Conservation (phyloP, 495 filamentous ascomycete genomes). For the Endocarpon pusillum region DNA sequence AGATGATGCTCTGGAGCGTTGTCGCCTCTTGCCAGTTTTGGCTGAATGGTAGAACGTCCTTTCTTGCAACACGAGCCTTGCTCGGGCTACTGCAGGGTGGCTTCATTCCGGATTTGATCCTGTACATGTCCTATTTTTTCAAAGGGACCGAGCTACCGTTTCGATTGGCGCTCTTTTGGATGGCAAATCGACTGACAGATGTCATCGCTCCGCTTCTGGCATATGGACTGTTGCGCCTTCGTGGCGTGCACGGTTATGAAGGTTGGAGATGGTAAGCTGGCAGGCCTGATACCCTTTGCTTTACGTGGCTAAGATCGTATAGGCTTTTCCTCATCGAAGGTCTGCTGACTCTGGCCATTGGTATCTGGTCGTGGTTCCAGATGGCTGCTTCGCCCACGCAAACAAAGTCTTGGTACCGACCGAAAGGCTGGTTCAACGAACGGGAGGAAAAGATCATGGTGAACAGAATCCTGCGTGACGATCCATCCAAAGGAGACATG, state of each 20-base stretch:
- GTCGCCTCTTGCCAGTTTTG: slow-evolving; percentile 46
- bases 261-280: slow-evolving; percentile 22
- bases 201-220: slow-evolving; percentile 27
- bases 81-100: slow-evolving; percentile 52
- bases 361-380: slow-evolving; percentile 31
- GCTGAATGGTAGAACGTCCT: slow-evolving; percentile 39
- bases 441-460: slow-evolving; percentile 42
- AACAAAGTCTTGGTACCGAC: slow-evolving; percentile 35
- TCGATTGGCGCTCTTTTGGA: slow-evolving; percentile 40
- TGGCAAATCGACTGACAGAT: slow-evolving; percentile 33
- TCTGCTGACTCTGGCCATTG: slow-evolving; percentile 32
- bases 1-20: slow-evolving; percentile 57
- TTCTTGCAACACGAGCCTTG: slow-evolving; percentile 42
- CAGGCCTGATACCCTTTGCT: slow-evolving; percentile 19
- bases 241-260: slow-evolving; percentile 16
- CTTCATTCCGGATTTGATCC: slow-evolving; percentile 32
- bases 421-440: slow-evolving; percentile 44
- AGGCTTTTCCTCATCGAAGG: slow-evolving; percentile 40
- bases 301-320: slow-evolving; percentile 4
- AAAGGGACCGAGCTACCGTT: slow-evolving; percentile 36
- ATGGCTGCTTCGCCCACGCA: slow-evolving; percentile 35
- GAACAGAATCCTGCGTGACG: slow-evolving; percentile 45
- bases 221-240: slow-evolving; percentile 27
- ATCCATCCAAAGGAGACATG: slow-evolving; percentile 46
- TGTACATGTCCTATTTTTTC: slow-evolving; percentile 59